Evolutionary conservation across 345 rosid species (phyloP).

Genomic region (Hypericum androsaemum): DNA sequence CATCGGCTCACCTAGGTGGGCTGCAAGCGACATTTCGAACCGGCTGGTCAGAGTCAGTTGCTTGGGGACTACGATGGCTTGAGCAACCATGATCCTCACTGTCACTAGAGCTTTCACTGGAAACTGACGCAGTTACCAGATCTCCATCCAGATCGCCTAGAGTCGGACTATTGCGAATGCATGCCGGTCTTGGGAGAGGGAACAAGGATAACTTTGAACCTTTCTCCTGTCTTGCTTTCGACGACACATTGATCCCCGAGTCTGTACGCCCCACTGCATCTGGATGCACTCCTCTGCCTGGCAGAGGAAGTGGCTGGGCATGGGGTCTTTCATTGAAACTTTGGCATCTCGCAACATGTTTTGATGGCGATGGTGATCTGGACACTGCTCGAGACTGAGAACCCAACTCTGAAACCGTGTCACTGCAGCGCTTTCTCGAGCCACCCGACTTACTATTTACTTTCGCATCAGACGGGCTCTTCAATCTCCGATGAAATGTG

Average conservation of each 20-base stretch:
- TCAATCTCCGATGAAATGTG: conserved; percentile 19
- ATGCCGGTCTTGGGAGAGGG: conserved; percentile 22
- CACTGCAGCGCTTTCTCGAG: conserved; percentile 8
- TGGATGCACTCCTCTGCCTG: conserved; percentile 6
- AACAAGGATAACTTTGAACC: conserved; percentile 9
- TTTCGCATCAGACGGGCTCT: conserved; percentile 14
- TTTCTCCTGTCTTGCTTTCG: conserved; percentile 8
- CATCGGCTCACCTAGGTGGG: conserved; percentile 19
- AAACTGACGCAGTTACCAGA: conserved; percentile 18
- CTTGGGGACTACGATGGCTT: conserved; percentile 15
- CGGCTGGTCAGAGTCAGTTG: conserved; percentile 20
- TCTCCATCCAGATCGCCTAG: conserved; percentile 15
- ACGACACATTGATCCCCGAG: conserved; percentile 15
- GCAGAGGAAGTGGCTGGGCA: conserved; percentile 28
- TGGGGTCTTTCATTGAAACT: conserved; percentile 23
- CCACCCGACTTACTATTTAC: conserved; percentile 12
- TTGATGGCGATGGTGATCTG: conserved; percentile 20
- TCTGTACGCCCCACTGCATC: conserved; percentile 8
- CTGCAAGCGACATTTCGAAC: conserved; percentile 18
- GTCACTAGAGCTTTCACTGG: conserved; percentile 19
- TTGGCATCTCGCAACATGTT: conserved; percentile 21
- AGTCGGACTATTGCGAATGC: conserved; percentile 9
- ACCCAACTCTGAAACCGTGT: conserved; percentile 14
- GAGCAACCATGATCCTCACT: conserved; percentile 18
- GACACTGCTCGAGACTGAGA: conserved; percentile 18